Base-by-base conservation (phyloP, 768 basidiomycete genomes). In the Naganishia antarctica region DNA sequence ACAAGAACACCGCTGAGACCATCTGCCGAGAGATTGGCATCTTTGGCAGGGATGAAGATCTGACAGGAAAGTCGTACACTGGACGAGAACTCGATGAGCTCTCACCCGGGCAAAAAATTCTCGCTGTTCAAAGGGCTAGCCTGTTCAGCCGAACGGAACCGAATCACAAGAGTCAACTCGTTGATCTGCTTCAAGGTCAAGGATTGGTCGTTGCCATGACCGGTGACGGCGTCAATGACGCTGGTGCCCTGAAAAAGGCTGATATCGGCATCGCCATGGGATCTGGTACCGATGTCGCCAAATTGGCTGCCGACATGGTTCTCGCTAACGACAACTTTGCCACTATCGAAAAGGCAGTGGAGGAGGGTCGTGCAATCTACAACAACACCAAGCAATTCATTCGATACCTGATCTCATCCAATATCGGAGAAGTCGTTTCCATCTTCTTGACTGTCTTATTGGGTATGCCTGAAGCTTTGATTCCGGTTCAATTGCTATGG, bases 341-440 rank as follows among this genome's bases (percentile, higher is more conserved):
- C 12, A 93, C 92, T 7, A 97, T 99, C 78, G 93, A 96, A 77
- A 82, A 86, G 70, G 94, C 94, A 8, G 92, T 99, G 47, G 94
- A 98, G 78, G 94, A 99, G 80, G 94, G 94, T 70, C 82, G 94
- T 78, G 82, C 94, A 64, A 99, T 98, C 73, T 98, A 97, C 79
- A 97, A 97, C 80, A 99, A 99, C 80, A 98, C 93, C 47, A 99
- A 99, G 80, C 94, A 98, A 76, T 99, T 99, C 79, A 97, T 99
- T 78, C 88, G 94, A 72, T 99, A 98, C 81, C 87, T 99, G 74
- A 98, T 78, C 79, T 96, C 92, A 31, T 92, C 90, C 65, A 97
- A 96, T 81, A 96, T 96, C 74, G 93, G 93, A 61, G 93, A 96
- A 78, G 93, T 94, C 69, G 91, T 94, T 79, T 75, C 73, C 58